Percentiles rank a stretch among this genome's conserved stretches.
Conservation (phyloP, 2,329 filamentous ascomycete genomes). For the Colletotrichum ledebouriae region DNA sequence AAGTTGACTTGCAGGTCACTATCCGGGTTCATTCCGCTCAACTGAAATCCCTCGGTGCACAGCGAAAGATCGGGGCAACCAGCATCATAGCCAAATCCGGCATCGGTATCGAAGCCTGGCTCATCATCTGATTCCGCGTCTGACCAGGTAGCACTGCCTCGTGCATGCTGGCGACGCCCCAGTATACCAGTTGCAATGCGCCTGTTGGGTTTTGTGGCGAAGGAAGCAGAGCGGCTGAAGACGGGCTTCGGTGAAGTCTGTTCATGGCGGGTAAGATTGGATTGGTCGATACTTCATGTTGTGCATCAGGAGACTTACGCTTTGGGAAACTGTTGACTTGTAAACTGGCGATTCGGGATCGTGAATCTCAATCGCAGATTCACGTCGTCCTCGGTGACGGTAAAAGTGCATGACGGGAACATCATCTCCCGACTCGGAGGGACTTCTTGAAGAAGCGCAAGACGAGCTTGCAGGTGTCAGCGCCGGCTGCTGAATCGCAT, state of each 20-base stretch:
- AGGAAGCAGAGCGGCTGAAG: slow-evolving; percentile 26
- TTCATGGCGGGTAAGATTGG: slow-evolving; percentile 3
- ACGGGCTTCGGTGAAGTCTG: slow-evolving; percentile 33
- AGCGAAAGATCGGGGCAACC: slow-evolving; percentile 19
- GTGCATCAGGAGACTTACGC: not conserved
- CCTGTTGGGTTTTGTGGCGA: slow-evolving; percentile 24
- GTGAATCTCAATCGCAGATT: slow-evolving; percentile 39
- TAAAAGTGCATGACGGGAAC: slow-evolving; percentile 33
- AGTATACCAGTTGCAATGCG: slow-evolving; percentile 12
- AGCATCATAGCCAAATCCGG: slow-evolving; percentile 13
- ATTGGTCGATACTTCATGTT: not conserved
- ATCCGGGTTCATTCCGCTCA: slow-evolving; percentile 20
- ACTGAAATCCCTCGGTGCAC: slow-evolving; percentile 18
- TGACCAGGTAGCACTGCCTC: slow-evolving; percentile 22
- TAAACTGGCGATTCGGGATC: slow-evolving; percentile 38
- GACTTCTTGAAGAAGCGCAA: slow-evolving; percentile 37
- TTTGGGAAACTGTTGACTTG: slow-evolving; percentile 29
- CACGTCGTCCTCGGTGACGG: slow-evolving; percentile 34
- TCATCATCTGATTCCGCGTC: slow-evolving; percentile 35
- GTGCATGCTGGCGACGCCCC: not conserved
- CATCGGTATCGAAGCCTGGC: slow-evolving; percentile 14
- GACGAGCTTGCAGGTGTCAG: slow-evolving; percentile 34
- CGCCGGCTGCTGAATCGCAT: slow-evolving; percentile 31
- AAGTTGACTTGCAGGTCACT: slow-evolving; percentile 38
- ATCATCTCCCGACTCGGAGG: slow-evolving; percentile 36